These are phyloP conservation scores for Tulasnella sp. DNA, from an alignment of 768 basidiomycete species.

Conservation along the genomic window DNA sequence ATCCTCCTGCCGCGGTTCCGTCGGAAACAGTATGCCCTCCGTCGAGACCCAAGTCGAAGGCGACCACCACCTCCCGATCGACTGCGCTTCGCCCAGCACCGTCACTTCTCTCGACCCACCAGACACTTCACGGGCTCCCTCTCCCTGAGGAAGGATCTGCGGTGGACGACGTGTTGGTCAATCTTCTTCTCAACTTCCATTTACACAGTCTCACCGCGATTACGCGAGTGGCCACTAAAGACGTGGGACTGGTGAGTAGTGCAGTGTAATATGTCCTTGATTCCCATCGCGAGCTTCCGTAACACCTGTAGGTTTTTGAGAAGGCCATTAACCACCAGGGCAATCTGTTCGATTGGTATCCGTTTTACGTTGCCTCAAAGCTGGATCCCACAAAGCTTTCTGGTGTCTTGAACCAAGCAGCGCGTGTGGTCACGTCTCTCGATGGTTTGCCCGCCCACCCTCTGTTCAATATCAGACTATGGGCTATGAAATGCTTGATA, in stretches of 20 bases:
- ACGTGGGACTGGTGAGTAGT: neutral
- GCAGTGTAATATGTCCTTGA: neutral
- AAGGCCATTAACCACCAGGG: conserved; percentile 16
- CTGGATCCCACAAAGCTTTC: conserved; percentile 22
- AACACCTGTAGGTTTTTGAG: conserved; percentile 12
- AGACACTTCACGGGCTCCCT: conserved; percentile 39
- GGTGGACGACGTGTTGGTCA: conserved; percentile 48
- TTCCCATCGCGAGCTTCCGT: neutral
- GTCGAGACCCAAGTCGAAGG: neutral
- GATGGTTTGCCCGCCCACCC: neutral
- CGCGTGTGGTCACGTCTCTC: neutral
- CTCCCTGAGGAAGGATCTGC: conserved; percentile 45
- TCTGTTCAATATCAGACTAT: conserved; percentile 30
- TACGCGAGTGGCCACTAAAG: conserved; percentile 15
- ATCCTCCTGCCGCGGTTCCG: conserved; percentile 23
- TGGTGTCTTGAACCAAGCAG: neutral
- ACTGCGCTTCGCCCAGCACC: conserved; percentile 38
- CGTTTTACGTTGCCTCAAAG: conserved; percentile 4
- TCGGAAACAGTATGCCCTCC: neutral
- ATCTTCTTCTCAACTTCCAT: conserved; percentile 64
- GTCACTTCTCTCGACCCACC: conserved; percentile 35
- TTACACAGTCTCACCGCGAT: conserved; percentile 54
- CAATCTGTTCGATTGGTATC: conserved; percentile 32
- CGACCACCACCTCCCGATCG: conserved; percentile 24
- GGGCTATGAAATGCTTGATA: conserved; percentile 34